Evolutionary conservation across 139 green algal species (phyloP).

Genomic region (Auxenochlorella protothecoides): DNA sequence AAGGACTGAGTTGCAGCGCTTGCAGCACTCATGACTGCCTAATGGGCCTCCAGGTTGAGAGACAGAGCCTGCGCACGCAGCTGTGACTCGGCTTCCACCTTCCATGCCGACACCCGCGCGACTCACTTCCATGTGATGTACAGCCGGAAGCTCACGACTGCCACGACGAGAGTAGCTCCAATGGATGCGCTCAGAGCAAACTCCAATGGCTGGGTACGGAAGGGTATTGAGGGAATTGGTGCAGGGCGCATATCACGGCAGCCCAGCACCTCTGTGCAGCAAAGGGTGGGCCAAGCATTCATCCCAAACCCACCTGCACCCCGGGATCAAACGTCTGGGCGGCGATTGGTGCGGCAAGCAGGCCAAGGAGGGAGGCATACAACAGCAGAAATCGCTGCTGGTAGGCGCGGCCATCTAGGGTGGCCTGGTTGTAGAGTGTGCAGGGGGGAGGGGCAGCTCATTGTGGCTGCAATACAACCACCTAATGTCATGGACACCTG

Average conservation of each 20-base stretch:
- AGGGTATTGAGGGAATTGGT: not conserved
- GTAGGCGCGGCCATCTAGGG: constrained; percentile 42
- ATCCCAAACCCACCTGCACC: constrained; percentile 23
- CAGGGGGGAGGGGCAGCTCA: not conserved
- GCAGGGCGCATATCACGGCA: not conserved
- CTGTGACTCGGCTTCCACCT: too few species aligned
- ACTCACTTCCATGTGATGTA: constrained; percentile 69
- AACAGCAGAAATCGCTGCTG: constrained; percentile 40
- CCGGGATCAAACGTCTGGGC: constrained; percentile 72
- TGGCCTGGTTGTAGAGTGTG: constrained; percentile 31
- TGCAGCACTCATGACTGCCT: too few species aligned
- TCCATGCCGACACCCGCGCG: too few species aligned
- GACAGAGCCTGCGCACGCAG: too few species aligned
- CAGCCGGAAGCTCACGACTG: constrained; percentile 62
- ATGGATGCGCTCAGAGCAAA: constrained; percentile 42
- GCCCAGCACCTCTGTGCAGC: not conserved
- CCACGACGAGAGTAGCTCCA: constrained; percentile 61
- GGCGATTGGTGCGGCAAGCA: constrained; percentile 64
- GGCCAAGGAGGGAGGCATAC: constrained; percentile 39
- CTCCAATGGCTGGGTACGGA: constrained; percentile 37
- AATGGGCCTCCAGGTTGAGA: too few species aligned
- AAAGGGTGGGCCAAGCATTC: not conserved
- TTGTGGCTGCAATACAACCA: not conserved
- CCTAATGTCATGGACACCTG: not conserved
- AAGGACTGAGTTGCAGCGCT: too few species aligned